These are phyloP conservation scores for Rubia yunnanensis DNA, from an alignment of 257 asterid species.

Conservation along the genomic window DNA sequence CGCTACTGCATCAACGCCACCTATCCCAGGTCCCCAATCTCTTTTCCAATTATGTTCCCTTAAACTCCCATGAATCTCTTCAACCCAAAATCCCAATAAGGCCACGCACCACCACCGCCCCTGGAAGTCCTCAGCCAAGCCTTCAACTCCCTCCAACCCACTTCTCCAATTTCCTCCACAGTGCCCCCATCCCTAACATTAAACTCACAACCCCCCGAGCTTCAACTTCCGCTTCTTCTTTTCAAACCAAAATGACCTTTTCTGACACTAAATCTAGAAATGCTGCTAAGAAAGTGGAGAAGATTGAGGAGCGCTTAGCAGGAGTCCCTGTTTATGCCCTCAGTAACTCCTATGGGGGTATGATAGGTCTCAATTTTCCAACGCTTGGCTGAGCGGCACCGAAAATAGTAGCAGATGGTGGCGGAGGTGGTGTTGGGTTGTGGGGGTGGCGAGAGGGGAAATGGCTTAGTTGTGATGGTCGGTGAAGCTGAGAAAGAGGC, in stretches of 20 bases:
- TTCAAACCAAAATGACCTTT: constrained; percentile 1
- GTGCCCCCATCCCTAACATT: constrained; percentile 15
- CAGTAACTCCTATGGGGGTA: constrained; percentile 49
- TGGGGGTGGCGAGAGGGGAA: no score
- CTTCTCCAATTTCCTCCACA: constrained; percentile 41
- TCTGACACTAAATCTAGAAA: constrained; percentile 8
- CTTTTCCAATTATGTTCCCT: background rate
- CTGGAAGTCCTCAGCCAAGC: constrained; percentile 43
- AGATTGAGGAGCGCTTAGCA: constrained; percentile 66
- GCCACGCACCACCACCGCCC: constrained; percentile 33
- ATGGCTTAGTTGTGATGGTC: no score
- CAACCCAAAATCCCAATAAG: constrained; percentile 29
- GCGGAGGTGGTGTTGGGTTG: no score
- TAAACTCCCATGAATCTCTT: constrained; percentile 41
- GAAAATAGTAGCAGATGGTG: no score
- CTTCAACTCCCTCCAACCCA: constrained; percentile 51
- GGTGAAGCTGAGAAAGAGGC: no score
- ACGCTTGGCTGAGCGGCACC: no score
- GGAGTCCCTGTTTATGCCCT: constrained; percentile 87
- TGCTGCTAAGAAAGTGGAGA: constrained; percentile 34
- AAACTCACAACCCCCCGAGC: constrained; percentile 32
- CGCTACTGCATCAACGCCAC: no score
- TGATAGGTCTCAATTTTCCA: no score
- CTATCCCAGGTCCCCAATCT: no score
- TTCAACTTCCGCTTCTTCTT: constrained; percentile 20